Base-by-base conservation (phyloP, 192 early-diverging fungal species). In the Coemansia sp. region DNA sequence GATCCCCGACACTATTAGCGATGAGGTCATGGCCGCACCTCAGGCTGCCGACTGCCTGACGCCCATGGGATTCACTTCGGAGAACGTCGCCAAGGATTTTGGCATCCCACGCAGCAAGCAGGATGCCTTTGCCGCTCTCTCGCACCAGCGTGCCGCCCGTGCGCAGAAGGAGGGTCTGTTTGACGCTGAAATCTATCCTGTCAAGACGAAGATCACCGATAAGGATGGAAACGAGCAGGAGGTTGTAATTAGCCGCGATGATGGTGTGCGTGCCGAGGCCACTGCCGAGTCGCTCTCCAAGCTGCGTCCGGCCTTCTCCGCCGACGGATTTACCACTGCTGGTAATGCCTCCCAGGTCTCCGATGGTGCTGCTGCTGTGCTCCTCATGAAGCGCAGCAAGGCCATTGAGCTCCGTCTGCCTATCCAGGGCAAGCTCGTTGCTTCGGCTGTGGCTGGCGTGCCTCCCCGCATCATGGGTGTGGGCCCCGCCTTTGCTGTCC, bases 281-380 rank as follows among this genome's bases (percentile, higher is more conserved):
- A 95, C 94, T 57, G 70, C 88, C 43, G 93, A 96, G 75, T 77
- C 63, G 2, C 87, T 99, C 27, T 86, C 87, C 84, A 96, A 97
- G 80, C 87, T 95, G 65, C 87, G 88, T 41, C 92, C 96, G 29
- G 94, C 93, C n/a, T 98, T 99, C 85, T 90, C 88, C 58, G 88
- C 87, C 53, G 83, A 91, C 33, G 96, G 95, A 63, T 79, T 86
- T 67, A 95, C 96, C 61, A 97, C 96, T 38, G 97, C 96, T 47
- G 97, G 95, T 64, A 97, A 95, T 76, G 91, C 95, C 47, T 99
- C 97, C 61, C 95, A 99, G 88, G 95, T 98, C 63, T 95, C 96
- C 13, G 97, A 99, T 79, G 96, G 96, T 74, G 97, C 96, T 31
- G 97, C 95, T 31, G 96, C 93, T 18, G 95, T 96, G 65, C 87